Evolutionary conservation across 345 rosid genomes (phyloP).

Genomic region (Hypericum androsaemum): DNA sequence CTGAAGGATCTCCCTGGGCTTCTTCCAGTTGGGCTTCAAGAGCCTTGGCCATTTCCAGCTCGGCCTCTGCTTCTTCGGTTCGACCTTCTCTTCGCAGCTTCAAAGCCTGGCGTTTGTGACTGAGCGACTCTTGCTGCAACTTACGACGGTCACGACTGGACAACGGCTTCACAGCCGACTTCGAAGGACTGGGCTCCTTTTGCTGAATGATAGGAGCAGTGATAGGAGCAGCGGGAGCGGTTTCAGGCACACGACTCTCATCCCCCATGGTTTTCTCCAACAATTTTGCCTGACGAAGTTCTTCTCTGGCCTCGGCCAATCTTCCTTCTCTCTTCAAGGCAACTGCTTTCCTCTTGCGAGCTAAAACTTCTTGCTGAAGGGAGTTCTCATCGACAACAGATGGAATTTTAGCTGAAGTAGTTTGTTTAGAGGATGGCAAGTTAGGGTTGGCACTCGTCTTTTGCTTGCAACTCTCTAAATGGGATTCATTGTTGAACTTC

Average conservation of each 20-base stretch:
- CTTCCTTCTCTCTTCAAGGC: slow-evolving; percentile 78
- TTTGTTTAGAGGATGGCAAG: slow-evolving; percentile 13
- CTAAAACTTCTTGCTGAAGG: slow-evolving; percentile 51
- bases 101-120: slow-evolving; percentile 34
- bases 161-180: slow-evolving; percentile 30
- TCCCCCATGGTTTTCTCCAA: slow-evolving; percentile 53
- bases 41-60: slow-evolving; percentile 77
- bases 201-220: slow-evolving; percentile 22
- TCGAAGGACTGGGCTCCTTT: slow-evolving; percentile 35
- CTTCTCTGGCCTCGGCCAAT: slow-evolving; percentile 67
- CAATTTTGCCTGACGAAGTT: slow-evolving; percentile 65
- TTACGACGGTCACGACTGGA: slow-evolving; percentile 79
- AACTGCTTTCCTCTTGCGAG: slow-evolving; percentile 67
- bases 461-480: slow-evolving; percentile 13
- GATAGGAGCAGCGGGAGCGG: slow-evolving; percentile 21
- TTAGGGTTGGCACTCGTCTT: slow-evolving; percentile 14
- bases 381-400: slow-evolving; percentile 27
- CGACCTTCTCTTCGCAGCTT: slow-evolving; percentile 34
- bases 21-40: slow-evolving; percentile 79
- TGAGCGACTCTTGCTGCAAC: slow-evolving; percentile 76
- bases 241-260: slow-evolving; percentile 14
- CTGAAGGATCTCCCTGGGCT: slow-evolving; percentile 29
- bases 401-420: slow-evolving; percentile 26
- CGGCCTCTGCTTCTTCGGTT: slow-evolving; percentile 80
- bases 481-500: slow-evolving; percentile 11